Base-by-base conservation (phyloP, 148 eudicot species). In the Talinum fruticosum region DNA sequence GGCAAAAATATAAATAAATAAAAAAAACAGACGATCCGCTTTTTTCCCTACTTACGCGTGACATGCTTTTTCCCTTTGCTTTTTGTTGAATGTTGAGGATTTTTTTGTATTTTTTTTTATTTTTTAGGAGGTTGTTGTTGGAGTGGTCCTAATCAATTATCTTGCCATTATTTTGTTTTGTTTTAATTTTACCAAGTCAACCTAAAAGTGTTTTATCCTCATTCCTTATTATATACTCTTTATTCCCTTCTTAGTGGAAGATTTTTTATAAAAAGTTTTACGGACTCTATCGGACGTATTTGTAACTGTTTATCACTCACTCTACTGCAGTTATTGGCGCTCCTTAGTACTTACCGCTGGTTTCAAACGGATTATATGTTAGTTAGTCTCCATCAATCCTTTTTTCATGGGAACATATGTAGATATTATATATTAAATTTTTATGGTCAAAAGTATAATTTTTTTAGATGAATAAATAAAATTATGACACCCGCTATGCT, bases 11-110 rank as follows among this genome's bases (percentile, higher is more conserved):
- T 41, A 51, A 10, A 47, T 12, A 54, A 19, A 21, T 18, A 59
- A 49, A 47, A 28, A 71, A 71, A 8, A 71, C 10, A 72, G 15
- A 45, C n/a, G 59, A 45, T 47, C 62, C 1, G 30, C 62, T 24
- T 59, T 49, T 72, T 45, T 45, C 29, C 62, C 62, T 23, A 15
- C 37, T 26, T 72, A 72, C 75, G 75, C 75, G 75, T 72, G 75
- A 49, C 53, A 10, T 45, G 37, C 59, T 51, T 72, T 72, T 72
- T 29, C 75, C 51, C 36, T 72, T 45, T 72, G 75, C 61, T 59
- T 59, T 59, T 23, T 59, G 64, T 59, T 59, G 29, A 59, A 59
- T 59, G 26, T 59, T 51, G 64, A 23, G 64, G 29, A 6, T 23
- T 29, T 16, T 59, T 23, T 59, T n/a, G n/a, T 5, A n/a, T 7